Evolutionary conservation across 768 basidiomycete species (phyloP).

Genomic region (Trichaptum fuscoviolaceum): DNA sequence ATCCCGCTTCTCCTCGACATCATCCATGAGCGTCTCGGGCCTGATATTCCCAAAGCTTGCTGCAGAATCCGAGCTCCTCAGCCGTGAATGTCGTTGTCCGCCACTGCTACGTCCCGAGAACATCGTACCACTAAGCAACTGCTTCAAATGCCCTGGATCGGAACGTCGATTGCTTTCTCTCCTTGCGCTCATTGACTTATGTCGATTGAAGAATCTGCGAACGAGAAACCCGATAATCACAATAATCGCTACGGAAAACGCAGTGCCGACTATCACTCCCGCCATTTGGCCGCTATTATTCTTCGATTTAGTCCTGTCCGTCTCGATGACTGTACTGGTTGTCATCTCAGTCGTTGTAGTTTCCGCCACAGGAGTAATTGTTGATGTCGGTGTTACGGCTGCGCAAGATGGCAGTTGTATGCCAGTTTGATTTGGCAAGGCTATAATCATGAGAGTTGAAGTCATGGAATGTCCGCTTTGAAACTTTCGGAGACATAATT

Average conservation of each 20-base stretch:
- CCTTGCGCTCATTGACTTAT: background rate
- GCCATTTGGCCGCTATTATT: background rate
- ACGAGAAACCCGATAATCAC: background rate
- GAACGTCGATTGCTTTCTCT: background rate
- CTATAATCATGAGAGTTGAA: background rate
- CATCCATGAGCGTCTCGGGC: background rate
- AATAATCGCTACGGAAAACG: background rate
- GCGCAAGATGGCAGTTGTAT: background rate
- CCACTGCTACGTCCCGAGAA: background rate
- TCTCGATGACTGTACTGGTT: background rate
- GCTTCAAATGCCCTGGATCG: background rate
- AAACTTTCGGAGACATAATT: background rate
- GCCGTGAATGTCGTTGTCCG: background rate
- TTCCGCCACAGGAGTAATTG: background rate
- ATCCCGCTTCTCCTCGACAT: background rate
- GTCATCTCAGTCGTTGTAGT: background rate
- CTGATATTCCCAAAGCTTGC: background rate
- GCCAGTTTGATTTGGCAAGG: background rate
- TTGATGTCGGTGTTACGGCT: background rate
- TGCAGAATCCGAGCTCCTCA: background rate
- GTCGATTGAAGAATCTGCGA: background rate
- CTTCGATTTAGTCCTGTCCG: background rate
- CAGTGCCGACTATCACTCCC: background rate
- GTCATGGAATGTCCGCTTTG: background rate
- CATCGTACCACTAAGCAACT: background rate